Conservation (phyloP, 176 grass and related monocot species). For the Chloris gayana region DNA sequence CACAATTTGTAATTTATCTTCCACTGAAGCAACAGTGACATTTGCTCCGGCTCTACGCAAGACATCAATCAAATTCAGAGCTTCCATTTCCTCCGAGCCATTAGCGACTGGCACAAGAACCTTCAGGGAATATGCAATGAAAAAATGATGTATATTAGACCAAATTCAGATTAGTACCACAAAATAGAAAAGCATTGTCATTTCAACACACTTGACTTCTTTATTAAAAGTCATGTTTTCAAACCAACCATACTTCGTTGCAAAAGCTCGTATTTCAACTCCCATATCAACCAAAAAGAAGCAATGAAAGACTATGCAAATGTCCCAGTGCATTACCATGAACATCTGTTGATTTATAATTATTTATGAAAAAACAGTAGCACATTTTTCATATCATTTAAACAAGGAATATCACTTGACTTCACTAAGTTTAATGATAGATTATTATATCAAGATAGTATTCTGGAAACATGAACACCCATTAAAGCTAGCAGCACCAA, state of each 20-base stretch:
- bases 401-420: background rate
- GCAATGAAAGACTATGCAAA: background rate
- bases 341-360: conserved; percentile 3
- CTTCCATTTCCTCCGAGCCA: conserved; percentile 96
- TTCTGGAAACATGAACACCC: background rate
- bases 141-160: background rate
- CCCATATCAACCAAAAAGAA: background rate
- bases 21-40: conserved; percentile 76
- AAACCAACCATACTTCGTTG: background rate
- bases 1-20: conserved; percentile 79
- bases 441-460: conserved; percentile 8
- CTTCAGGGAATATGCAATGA: conserved; percentile 33
- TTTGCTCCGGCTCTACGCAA: conserved; percentile 82
- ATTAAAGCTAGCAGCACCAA: background rate
- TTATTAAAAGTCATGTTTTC: background rate
- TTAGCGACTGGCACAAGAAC: conserved; percentile 96
- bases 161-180: conserved; percentile 28
- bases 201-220: conserved; percentile 5
- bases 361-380: background rate
- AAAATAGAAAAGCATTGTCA: conserved; percentile 17
- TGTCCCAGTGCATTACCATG: background rate
- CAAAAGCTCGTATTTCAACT: background rate
- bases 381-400: background rate
- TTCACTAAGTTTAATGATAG: background rate
- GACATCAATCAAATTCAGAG: conserved; percentile 79